Evolutionary conservation across 2,329 filamentous ascomycete genomes (phyloP), one percentile per base, ranked within the genome.

Genomic region (Thelonectria olida): DNA sequence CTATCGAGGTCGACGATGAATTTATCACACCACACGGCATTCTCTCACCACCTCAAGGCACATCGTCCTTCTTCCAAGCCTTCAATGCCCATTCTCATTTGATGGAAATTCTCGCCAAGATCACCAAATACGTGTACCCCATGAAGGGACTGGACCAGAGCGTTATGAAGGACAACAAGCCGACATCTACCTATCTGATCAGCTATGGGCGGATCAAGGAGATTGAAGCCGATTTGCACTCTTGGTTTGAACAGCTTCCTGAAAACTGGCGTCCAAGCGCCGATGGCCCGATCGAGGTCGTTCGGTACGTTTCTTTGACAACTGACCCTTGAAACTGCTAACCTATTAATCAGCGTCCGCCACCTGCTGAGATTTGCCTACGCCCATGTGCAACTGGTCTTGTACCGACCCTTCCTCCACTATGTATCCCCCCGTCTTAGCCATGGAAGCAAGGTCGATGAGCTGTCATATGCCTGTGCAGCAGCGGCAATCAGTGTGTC

Each of bases 331-430:
- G 27, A 36, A 53, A 22, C 22, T 54, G 31, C 66, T 69, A 34
- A 72, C 28, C 36, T 5, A 8, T 4, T 17, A 15, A 15, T 45
- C 53, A 86, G 85, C 9, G 83, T 88, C n/a, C 91, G 92, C 62
- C 92, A 93, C 64, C 81, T 94, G 22, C 81, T 96, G 19, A 85
- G 92, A 34, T 90, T 96, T 76, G 87, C 89, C n/a, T 95, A 92
- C 73, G 91, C 90, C 2, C 91, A 95, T 71, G 90, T 93, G 5
- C 92, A 95, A 72, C 89, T 96, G 75, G 88, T 96, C 72, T 80
- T 96, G 2, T 96, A 96, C 71, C 84, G 92, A 17, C 92, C 92
- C 0, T 96, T 96, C 74, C 79, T 96, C 12, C 92, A 96, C 73
- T 96, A 95, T 67, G 88, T 93, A 15, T 93, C 92, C 7, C 88